Percentiles rank a stretch among this genome's conserved stretches.
These are phyloP conservation scores for Daedalea quercina DNA, from an alignment of 768 basidiomycete species.

Conservation along the genomic window DNA sequence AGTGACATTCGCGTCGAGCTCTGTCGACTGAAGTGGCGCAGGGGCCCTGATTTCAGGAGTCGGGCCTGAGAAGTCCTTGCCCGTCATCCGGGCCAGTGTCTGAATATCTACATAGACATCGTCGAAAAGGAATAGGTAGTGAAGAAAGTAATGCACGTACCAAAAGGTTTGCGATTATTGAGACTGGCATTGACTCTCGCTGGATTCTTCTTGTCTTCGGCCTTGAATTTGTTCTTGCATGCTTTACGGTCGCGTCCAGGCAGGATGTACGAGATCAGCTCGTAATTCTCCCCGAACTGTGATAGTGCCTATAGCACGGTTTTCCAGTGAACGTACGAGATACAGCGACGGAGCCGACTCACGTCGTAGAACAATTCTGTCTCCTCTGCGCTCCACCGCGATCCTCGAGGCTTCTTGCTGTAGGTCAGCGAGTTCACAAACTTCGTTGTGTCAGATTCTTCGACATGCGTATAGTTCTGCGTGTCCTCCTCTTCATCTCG, in stretches of 20 bases:
- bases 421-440: conserved; percentile 84
- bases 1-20: conserved; percentile 11
- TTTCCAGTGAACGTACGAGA: conserved; percentile 2
- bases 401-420: conserved; percentile 72
- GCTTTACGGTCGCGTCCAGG: conserved; percentile 83
- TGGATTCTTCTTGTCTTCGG: conserved; percentile 78
- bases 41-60: conserved; percentile 57
- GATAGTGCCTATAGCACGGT: conserved; percentile 57
- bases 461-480: conserved; percentile 66
- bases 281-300: conserved; percentile 91
- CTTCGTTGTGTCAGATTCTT: conserved; percentile 77
- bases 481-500: conserved; percentile 63
- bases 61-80: conserved; percentile 81
- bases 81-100: conserved; percentile 72
- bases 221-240: conserved; percentile 90
- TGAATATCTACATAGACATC: conserved; percentile 48
- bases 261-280: conserved; percentile 80
- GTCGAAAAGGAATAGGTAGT: background rate
- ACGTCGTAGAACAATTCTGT: conserved; percentile 87
- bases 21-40: conserved; percentile 27
- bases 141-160: conserved; percentile 34
- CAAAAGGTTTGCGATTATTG: conserved; percentile 70
- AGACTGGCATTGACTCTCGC: conserved; percentile 70
- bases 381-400: conserved; percentile 86
- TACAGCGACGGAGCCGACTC: background rate